A percentile compares a stretch with the other conserved stretches of the same genome.
phyloP scores from a whole-genome alignment of 179 eudicot genomes.

The Camellia oleifera region DNA sequence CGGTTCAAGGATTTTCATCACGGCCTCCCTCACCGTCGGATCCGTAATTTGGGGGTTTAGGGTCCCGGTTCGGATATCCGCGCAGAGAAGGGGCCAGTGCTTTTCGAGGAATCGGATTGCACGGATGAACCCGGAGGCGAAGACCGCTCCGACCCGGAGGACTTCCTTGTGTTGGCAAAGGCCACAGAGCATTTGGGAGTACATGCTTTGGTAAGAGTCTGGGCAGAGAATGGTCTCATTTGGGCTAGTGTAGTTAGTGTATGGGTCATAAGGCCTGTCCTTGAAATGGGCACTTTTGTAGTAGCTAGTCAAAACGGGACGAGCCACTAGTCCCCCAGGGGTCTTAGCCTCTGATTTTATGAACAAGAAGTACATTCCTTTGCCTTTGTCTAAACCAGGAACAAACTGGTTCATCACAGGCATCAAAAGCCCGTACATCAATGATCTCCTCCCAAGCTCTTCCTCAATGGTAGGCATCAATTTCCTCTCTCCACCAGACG shows the following conservation, averaged over 20 bases:
- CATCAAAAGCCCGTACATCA: conserved; percentile 48
- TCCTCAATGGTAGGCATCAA: conserved; percentile 60
- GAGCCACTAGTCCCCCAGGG: conserved; percentile 52
- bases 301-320: conserved; percentile 51
- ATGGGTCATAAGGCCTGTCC: conserved; percentile 48
- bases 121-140: conserved; percentile 63
- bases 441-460: conserved; percentile 44
- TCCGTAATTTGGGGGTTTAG: conserved; percentile 38
- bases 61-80: conserved; percentile 45
- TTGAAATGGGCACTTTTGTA: conserved; percentile 49
- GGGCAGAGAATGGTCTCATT: conserved; percentile 58
- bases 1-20: conserved; percentile 29
- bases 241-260: conserved; percentile 63
- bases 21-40: conserved; percentile 37
- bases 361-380: conserved; percentile 62
- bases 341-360: conserved; percentile 51
- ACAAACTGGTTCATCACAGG: conserved; percentile 58
- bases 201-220: conserved; percentile 65
- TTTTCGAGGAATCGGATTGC: conserved; percentile 59
- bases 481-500: conserved; percentile 64
- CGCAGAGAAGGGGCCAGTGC: conserved; percentile 47
- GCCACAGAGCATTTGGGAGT: conserved; percentile 64
- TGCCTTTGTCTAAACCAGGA: conserved; percentile 52
- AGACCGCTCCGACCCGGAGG: conserved; percentile 51
- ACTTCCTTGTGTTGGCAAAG: conserved; percentile 46